Evolutionary conservation across 2,329 filamentous ascomycete genomes (phyloP).

Genomic region (Pestalotiopsis sp.): DNA sequence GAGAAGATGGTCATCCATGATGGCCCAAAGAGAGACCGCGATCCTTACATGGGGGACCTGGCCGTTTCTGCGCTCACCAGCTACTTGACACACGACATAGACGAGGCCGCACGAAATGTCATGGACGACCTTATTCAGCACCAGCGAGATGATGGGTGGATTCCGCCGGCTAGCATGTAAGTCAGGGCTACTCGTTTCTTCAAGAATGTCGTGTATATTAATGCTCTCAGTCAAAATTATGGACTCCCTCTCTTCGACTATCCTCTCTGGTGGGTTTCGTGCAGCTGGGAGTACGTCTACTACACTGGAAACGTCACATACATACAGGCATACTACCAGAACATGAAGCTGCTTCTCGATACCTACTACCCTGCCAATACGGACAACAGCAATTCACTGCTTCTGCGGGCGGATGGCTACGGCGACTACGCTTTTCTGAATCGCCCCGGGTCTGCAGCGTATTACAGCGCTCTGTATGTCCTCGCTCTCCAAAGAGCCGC

Average conservation of each 20-base stretch:
- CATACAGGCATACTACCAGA: slow-evolving; percentile 41
- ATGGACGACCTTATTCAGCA: slow-evolving; percentile 50
- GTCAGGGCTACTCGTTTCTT: slow-evolving; percentile 13
- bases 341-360: slow-evolving; percentile 43
- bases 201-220: background rate
- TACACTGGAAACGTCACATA: slow-evolving; percentile 49
- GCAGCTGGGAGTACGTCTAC: slow-evolving; percentile 48
- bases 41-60: slow-evolving; percentile 55
- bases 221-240: slow-evolving; percentile 37
- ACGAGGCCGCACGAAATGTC: slow-evolving; percentile 44
- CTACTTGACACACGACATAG: slow-evolving; percentile 47
- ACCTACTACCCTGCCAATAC: slow-evolving; percentile 46
- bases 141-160: slow-evolving; percentile 53
- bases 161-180: slow-evolving; percentile 55
- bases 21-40: slow-evolving; percentile 53
- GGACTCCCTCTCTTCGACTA: slow-evolving; percentile 52
- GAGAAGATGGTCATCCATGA: slow-evolving; percentile 50
- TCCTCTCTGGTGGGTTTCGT: slow-evolving; percentile 54
- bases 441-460: slow-evolving; percentile 48
- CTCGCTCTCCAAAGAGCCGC: slow-evolving; percentile 46
- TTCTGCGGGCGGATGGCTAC: slow-evolving; percentile 45
- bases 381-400: slow-evolving; percentile 37
- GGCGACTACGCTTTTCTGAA: slow-evolving; percentile 55
- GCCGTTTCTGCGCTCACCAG: slow-evolving; percentile 49
- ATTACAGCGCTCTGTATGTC: slow-evolving; percentile 55